These are phyloP conservation scores for Pecoramyces ruminantium DNA, from an alignment of 192 early-diverging fungal species.

Conservation along the genomic window DNA sequence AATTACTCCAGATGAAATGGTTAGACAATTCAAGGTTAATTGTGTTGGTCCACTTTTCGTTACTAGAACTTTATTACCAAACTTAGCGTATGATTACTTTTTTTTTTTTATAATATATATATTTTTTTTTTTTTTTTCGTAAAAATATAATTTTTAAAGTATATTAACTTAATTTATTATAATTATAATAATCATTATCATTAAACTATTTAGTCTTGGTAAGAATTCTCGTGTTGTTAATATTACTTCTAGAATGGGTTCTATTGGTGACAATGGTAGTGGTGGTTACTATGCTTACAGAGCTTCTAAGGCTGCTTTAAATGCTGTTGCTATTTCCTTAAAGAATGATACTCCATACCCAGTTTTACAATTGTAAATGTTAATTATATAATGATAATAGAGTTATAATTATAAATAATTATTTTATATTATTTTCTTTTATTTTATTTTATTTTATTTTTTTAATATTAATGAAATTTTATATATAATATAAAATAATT, in stretches of 20 bases:
- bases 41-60: slow-evolving; percentile 10
- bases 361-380: background rate
- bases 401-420: no score
- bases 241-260: slow-evolving; percentile 10
- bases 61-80: slow-evolving; percentile 5
- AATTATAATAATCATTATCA: no score
- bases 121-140: no score
- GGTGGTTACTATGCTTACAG: slow-evolving; percentile 10
- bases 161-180: no score
- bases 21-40: slow-evolving; percentile 4
- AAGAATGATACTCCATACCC: background rate
- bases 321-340: slow-evolving; percentile 6
- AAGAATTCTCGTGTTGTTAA: slow-evolving; percentile 1
- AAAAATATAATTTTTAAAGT: no score
- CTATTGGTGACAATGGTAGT: slow-evolving; percentile 3
- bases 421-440: no score
- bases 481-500: slow-evolving; percentile 2
- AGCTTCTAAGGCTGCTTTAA: slow-evolving; percentile 10
- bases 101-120: no score
- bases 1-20: background rate
- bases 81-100: background rate
- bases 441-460: no score
- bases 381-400: background rate
- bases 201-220: background rate
- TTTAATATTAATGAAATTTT: no score